Conservation (phyloP, 179 eudicot species). For the Carnegiea gigantea region DNA sequence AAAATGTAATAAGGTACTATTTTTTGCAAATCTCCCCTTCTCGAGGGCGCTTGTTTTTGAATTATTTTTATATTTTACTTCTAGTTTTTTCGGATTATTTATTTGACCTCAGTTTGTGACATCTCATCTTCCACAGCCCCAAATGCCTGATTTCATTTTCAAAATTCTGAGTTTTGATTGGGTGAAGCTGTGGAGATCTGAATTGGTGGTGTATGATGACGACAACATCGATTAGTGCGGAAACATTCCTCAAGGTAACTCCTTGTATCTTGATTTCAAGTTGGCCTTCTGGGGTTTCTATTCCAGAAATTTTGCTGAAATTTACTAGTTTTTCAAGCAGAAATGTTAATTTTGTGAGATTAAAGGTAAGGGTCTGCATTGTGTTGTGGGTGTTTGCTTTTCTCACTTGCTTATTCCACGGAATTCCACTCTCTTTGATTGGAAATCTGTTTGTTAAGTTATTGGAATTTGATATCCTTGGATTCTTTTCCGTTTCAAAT, state of each 20-base stretch:
- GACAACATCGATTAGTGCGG: not conserved
- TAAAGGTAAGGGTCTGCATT: conserved; percentile 11
- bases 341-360: conserved; percentile 13
- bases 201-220: conserved; percentile 12
- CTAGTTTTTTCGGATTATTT: not conserved
- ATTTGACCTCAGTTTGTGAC: conserved; percentile 16
- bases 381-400: conserved; percentile 6
- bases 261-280: not conserved
- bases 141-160: conserved; percentile 11
- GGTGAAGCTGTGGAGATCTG: conserved; percentile 11
- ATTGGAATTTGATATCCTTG: conserved; percentile 34
- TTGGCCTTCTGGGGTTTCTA: not conserved
- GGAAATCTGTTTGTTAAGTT: conserved; percentile 26
- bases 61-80: not conserved
- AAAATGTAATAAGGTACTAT: conserved; percentile 21
- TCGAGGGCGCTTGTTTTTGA: not conserved
- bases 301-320: not conserved
- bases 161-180: conserved; percentile 8
- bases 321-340: not conserved
- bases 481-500: conserved; percentile 21
- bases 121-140: conserved; percentile 16
- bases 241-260: conserved; percentile 21
- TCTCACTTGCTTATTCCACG: conserved; percentile 7
- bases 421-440: conserved; percentile 19
- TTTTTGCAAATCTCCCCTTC: not conserved